Evolutionary conservation across 805 yeast genomes (phyloP).

Genomic region (Candida dendrica): DNA sequence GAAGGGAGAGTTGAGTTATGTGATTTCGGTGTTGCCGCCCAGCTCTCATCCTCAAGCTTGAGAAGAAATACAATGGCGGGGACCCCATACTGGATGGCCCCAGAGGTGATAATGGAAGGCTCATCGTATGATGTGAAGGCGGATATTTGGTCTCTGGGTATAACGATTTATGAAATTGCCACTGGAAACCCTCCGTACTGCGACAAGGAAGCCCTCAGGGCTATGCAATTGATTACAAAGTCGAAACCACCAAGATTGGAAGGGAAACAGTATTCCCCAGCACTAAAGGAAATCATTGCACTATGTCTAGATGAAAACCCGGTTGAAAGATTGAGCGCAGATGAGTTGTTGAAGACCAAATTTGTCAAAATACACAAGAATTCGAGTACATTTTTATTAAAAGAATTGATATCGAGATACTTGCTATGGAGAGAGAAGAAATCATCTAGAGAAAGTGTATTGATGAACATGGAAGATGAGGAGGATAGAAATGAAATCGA

Average conservation of each 20-base stretch:
- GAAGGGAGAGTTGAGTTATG: constrained; percentile 89
- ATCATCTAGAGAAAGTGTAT: constrained; percentile 44
- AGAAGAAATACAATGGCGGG: constrained; percentile 95
- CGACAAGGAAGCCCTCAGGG: constrained; percentile 90
- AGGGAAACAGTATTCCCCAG: constrained; percentile 72
- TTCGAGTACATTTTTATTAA: constrained; percentile 51
- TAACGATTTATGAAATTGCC: constrained; percentile 88
- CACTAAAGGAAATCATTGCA: constrained; percentile 83
- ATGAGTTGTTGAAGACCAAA: constrained; percentile 68
- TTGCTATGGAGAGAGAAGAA: constrained; percentile 69
- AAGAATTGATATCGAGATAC: constrained; percentile 70
- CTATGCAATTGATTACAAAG: constrained; percentile 88
- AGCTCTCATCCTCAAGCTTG: constrained; percentile 62
- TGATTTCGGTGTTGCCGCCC: constrained; percentile 98
- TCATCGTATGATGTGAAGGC: constrained; percentile 84
- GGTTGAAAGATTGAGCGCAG: constrained; percentile 80
- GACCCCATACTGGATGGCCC: constrained; percentile 99
- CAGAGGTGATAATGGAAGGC: constrained; percentile 93
- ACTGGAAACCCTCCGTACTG: constrained; percentile 98
- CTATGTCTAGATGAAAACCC: constrained; percentile 92
- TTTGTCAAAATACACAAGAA: constrained; percentile 60
- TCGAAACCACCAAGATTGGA: constrained; percentile 93
- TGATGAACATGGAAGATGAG: constrained; percentile 34
- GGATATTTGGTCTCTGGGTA: constrained; percentile 96
- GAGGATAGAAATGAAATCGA: constrained; percentile 32